Percentiles rank a stretch among this genome's conserved stretches.
These are phyloP conservation scores for Aspergillus phoenicis DNA, from an alignment of 2,329 filamentous ascomycete species.

Conservation along the genomic window DNA sequence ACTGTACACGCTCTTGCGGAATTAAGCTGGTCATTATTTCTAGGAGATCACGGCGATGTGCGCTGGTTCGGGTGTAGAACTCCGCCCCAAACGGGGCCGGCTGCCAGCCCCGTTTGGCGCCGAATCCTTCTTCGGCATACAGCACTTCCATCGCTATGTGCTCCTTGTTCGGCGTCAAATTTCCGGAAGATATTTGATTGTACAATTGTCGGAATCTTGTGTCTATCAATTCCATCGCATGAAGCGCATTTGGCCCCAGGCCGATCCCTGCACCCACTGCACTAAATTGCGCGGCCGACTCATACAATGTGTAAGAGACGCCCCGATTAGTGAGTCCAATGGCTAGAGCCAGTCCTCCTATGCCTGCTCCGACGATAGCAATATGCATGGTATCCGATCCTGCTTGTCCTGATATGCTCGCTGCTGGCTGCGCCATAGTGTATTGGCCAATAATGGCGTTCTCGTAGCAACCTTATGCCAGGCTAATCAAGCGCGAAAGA, in stretches of 20 bases:
- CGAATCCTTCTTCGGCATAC: conserved; percentile 28
- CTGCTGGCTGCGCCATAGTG: background rate
- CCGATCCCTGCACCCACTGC: conserved; percentile 63
- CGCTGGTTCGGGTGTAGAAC: conserved; percentile 27
- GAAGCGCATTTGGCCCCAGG: conserved; percentile 58
- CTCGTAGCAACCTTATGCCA: background rate
- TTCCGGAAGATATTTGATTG: conserved; percentile 24
- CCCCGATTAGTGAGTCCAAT: conserved; percentile 52
- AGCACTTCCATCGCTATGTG: conserved; percentile 37
- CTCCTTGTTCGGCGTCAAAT: conserved; percentile 31
- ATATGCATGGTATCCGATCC: conserved; percentile 26
- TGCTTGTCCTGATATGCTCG: background rate
- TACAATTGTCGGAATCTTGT: conserved; percentile 37
- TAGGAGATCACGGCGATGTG: conserved; percentile 36
- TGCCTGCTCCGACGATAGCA: conserved; percentile 62
- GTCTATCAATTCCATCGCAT: conserved; percentile 58
- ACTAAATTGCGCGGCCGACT: conserved; percentile 56
- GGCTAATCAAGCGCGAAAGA: background rate
- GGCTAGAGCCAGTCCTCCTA: conserved; percentile 58
- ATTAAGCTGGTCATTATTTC: conserved; percentile 35
- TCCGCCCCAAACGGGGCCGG: background rate
- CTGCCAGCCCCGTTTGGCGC: conserved; percentile 16
- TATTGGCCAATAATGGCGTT: background rate
- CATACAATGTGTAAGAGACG: conserved; percentile 56
- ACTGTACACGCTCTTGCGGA: conserved; percentile 34